These are phyloP conservation scores for Mycena alexandri DNA, from an alignment of 768 basidiomycete species.

Conservation along the genomic window DNA sequence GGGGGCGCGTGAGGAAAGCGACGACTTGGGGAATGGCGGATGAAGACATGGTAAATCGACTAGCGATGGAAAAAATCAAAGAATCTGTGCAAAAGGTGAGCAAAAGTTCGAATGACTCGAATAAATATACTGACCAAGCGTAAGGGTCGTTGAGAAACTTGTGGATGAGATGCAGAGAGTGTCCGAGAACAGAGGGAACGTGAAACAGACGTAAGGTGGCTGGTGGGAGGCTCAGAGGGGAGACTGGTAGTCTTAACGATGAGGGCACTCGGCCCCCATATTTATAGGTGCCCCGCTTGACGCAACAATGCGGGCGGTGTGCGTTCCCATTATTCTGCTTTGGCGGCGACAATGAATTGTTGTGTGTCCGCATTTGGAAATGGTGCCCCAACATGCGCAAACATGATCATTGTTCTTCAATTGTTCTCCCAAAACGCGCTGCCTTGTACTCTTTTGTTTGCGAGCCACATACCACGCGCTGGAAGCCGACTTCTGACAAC, in stretches of 20 bases:
- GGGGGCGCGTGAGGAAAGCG: constrained; percentile 34
- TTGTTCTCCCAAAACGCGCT: neutral
- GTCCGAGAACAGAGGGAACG: constrained; percentile 27
- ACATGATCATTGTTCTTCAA: constrained; percentile 6
- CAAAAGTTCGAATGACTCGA: neutral
- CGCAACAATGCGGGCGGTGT: constrained; percentile 15
- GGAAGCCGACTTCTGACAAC: constrained; percentile 3
- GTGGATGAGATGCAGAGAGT: constrained; percentile 13
- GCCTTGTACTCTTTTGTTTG: constrained; percentile 10
- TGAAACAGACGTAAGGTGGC: constrained; percentile 19
- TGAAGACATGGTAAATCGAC: constrained; percentile 32
- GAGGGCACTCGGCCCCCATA: neutral
- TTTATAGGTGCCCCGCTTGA: constrained; percentile 8
- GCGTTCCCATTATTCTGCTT: constrained; percentile 26
- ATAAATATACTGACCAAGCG: neutral
- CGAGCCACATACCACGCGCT: neutral
- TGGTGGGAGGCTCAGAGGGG: constrained; percentile 12
- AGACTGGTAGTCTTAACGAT: constrained; percentile 24
- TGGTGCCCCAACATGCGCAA: neutral
- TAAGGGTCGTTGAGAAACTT: constrained; percentile 20
- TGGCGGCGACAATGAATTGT: constrained; percentile 15
- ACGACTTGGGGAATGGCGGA: constrained; percentile 35
- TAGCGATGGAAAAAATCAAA: constrained; percentile 15
- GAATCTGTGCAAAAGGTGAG: neutral
- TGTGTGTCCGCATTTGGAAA: constrained; percentile 12